A percentile compares a stretch with the other conserved stretches of the same genome.
Conservation (phyloP, 768 basidiomycete species). For the Termitomyces sp. region DNA sequence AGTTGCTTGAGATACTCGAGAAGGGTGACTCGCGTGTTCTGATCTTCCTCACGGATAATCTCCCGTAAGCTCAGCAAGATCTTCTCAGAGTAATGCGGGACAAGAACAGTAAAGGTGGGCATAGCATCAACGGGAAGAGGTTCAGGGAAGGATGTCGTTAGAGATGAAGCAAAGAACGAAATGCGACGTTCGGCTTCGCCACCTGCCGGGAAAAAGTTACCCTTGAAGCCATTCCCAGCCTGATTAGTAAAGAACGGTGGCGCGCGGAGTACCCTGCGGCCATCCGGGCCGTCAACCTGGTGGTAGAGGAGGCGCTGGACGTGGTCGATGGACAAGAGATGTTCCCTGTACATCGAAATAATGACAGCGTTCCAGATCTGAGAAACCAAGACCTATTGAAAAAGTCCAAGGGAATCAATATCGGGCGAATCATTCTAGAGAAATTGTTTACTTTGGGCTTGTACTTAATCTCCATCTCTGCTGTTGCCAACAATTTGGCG, state of each 20-base stretch:
- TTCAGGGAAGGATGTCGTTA: constrained; percentile 94
- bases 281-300: constrained; percentile 88
- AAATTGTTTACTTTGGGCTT: constrained; percentile 78
- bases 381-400: constrained; percentile 77
- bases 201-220: constrained; percentile 89
- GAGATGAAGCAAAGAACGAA: constrained; percentile 97
- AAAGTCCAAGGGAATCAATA: neutral
- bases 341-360: constrained; percentile 99
- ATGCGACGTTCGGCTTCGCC: constrained; percentile 97
- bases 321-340: constrained; percentile 95
- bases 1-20: constrained; percentile 98
- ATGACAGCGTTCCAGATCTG: constrained; percentile 99
- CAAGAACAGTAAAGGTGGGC: constrained; percentile 99
- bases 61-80: constrained; percentile 94
- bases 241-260: constrained; percentile 99
- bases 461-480: constrained; percentile 99
- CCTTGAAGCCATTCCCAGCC: constrained; percentile 62
- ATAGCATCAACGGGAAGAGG: constrained; percentile 96
- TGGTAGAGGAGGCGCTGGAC: constrained; percentile 97
- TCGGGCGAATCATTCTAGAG: neutral
- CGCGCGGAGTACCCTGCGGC: constrained; percentile 88
- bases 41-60: constrained; percentile 97
- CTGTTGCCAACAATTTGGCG: constrained; percentile 92
- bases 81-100: constrained; percentile 99
- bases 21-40: constrained; percentile 93